A percentile compares a stretch with the other conserved stretches of the same genome.
Conservation (phyloP, 2,329 filamentous ascomycete genomes). For the Rhynchosporium graminicola region DNA sequence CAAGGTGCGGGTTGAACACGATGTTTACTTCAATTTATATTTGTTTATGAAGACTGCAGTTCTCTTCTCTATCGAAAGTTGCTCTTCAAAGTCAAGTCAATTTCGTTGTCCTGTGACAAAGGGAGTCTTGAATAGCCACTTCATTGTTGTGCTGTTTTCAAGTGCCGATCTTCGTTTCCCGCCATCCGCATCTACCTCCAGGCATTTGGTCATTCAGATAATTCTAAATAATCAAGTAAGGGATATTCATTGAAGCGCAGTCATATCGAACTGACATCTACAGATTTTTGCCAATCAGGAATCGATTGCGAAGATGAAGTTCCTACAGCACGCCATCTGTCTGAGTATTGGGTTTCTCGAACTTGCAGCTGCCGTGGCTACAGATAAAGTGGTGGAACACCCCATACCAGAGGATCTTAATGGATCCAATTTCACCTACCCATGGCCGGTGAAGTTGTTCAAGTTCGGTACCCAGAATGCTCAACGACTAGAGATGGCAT, state of each 20-base stretch:
- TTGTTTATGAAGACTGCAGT: neutral
- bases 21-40: neutral
- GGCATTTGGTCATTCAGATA: neutral
- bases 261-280: neutral
- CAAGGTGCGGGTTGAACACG: slow-evolving; percentile 2
- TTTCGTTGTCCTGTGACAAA: neutral
- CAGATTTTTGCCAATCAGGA: neutral
- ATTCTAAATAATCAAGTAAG: neutral
- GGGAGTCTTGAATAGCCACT: neutral
- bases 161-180: neutral
- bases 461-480: slow-evolving; percentile 49
- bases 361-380: neutral
- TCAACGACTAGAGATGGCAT: slow-evolving; percentile 53
- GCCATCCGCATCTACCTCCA: neutral
- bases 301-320: neutral
- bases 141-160: neutral
- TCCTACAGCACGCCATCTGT: neutral
- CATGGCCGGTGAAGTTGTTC: slow-evolving; percentile 52
- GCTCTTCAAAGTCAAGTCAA: neutral
- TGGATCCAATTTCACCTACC: slow-evolving; percentile 48
- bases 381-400: slow-evolving; percentile 6
- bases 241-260: neutral
- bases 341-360: neutral
- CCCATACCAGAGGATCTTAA: slow-evolving; percentile 15
- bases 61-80: neutral